Evolutionary conservation across 805 yeast genomes (phyloP).

Genomic region (Lipomyces sp.): DNA sequence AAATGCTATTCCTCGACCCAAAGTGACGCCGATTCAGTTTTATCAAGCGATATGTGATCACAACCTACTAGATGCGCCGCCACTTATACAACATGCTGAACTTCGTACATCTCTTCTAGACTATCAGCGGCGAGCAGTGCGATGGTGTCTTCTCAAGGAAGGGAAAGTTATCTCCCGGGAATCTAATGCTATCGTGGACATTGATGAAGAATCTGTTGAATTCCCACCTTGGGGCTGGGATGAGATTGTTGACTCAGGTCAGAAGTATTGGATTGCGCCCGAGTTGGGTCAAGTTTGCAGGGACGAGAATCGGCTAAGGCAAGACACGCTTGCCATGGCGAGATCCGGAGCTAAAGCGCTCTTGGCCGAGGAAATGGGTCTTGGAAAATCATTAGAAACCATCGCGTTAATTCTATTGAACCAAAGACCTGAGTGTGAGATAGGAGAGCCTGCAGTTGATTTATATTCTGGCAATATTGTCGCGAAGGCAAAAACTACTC

Average conservation of each 20-base stretch:
- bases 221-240: conserved; percentile 36
- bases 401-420: conserved; percentile 67
- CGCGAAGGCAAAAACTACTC: conserved; percentile 65
- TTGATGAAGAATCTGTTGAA: conserved; percentile 38
- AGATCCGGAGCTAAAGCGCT: conserved; percentile 53
- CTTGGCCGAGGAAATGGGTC: conserved; percentile 94
- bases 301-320: conserved; percentile 15
- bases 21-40: conserved; percentile 24
- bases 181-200: conserved; percentile 31
- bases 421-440: conserved; percentile 51
- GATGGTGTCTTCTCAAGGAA: conserved; percentile 47
- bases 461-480: conserved; percentile 53
- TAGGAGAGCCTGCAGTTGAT: conserved; percentile 23
- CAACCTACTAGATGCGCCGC: conserved; percentile 15
- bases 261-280: conserved; percentile 34
- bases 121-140: conserved; percentile 46
- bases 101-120: conserved; percentile 23
- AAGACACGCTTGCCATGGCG: conserved; percentile 37
- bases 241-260: conserved; percentile 6
- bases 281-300: conserved; percentile 29
- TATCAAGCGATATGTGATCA: conserved; percentile 29
- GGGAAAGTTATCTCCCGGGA: conserved; percentile 41
- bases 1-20: not conserved
- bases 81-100: conserved; percentile 22
- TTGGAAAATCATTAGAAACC: conserved; percentile 92